Evolutionary conservation across 164 flowering plant species (phyloP).

Genomic region (Kalanchoe fedtschenkoi): DNA sequence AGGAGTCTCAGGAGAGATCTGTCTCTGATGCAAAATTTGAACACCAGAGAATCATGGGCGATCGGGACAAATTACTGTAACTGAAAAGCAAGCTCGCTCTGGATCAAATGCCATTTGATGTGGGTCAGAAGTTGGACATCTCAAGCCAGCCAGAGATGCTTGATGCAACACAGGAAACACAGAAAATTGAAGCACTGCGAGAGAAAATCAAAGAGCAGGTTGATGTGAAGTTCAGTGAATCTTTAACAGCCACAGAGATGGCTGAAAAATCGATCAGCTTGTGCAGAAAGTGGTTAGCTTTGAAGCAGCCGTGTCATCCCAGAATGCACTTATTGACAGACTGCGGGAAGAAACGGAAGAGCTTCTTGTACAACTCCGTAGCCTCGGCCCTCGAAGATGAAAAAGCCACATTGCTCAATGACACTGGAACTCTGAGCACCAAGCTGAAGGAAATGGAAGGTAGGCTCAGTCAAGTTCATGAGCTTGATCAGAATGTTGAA

Average conservation of each 20-base stretch:
- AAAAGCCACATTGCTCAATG: constrained; percentile 22
- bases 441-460: constrained; percentile 39
- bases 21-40: constrained; percentile 38
- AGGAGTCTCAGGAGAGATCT: too few species aligned
- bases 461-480: constrained; percentile 24
- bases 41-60: constrained; percentile 24
- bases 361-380: constrained; percentile 43
- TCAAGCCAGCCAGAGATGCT: constrained; percentile 25
- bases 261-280: too few species aligned
- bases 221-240: too few species aligned
- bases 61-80: too few species aligned
- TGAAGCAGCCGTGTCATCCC: constrained; percentile 52
- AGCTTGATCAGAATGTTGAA: constrained; percentile 24
- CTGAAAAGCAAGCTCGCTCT: constrained; percentile 18
- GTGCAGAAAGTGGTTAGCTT: too few species aligned
- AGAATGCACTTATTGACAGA: constrained; percentile 50
- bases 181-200: too few species aligned
- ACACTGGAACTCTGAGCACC: too few species aligned
- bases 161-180: too few species aligned
- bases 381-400: constrained; percentile 56
- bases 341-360: constrained; percentile 50
- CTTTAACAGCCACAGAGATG: constrained; percentile 44
- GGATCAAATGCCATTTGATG: too few species aligned
- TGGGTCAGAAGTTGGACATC: too few species aligned
- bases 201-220: too few species aligned